Percentiles rank a stretch among this genome's conserved stretches.
Evolutionary conservation across 2,329 filamentous ascomycete species (phyloP).

Genomic region (Madurella fahalii): DNA sequence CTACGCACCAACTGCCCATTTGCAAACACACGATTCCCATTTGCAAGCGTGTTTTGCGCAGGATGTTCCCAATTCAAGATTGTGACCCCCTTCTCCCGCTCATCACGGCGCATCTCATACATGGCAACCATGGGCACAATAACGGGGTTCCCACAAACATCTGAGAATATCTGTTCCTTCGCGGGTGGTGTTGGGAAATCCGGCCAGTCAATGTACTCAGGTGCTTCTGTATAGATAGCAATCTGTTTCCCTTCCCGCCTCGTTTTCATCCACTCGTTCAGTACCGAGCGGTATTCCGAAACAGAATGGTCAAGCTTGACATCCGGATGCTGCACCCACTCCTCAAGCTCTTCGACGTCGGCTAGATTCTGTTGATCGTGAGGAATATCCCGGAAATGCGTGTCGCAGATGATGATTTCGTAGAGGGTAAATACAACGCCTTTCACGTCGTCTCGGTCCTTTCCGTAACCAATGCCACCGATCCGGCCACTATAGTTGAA

Average conservation of each 20-base stretch:
- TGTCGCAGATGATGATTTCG: constrained; percentile 34
- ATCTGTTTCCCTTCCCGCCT: constrained; percentile 6
- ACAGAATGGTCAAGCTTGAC: constrained; percentile 32
- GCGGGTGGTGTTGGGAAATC: no score
- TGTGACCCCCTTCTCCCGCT: no score
- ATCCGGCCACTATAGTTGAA: background rate
- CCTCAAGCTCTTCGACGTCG: constrained; percentile 12
- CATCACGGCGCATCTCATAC: no score
- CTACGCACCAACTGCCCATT: no score
- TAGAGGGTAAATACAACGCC: constrained; percentile 33
- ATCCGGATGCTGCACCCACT: constrained; percentile 33
- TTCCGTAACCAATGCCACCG: constrained; percentile 1
- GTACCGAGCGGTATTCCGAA: constrained; percentile 26
- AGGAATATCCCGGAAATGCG: constrained; percentile 25
- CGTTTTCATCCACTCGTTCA: constrained; percentile 28
- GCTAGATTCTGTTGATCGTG: constrained; percentile 4
- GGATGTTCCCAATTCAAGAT: no score
- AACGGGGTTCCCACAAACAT: no score
- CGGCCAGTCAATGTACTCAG: constrained; percentile 13
- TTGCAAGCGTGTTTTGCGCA: no score
- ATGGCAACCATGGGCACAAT: no score
- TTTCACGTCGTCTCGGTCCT: constrained; percentile 12
- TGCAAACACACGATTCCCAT: no score
- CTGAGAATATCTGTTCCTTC: no score
- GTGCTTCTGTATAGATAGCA: constrained; percentile 1